Evolutionary conservation across 2,329 filamentous ascomycete species (phyloP).

Genomic region (Verruconis gallopava): DNA sequence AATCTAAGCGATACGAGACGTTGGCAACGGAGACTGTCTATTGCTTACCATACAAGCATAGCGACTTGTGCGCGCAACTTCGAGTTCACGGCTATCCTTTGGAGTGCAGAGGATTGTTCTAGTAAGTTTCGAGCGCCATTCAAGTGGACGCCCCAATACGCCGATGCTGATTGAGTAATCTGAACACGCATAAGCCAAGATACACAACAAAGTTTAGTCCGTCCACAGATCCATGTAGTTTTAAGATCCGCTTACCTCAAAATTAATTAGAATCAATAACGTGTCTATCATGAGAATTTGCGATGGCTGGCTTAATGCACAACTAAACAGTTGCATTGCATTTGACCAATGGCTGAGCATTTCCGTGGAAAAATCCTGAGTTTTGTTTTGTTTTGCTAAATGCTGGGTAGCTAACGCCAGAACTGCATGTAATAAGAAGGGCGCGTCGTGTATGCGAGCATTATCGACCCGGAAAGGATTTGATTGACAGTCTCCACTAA

Average conservation of each 20-base stretch:
- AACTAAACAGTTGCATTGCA: neutral
- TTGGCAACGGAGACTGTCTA: neutral
- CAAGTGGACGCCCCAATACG: neutral
- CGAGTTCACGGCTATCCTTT: neutral
- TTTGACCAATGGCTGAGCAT: neutral
- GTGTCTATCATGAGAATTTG: neutral
- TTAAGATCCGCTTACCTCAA: neutral
- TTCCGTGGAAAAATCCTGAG: neutral
- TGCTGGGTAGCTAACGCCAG: conserved; percentile 2
- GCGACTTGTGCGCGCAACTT: neutral
- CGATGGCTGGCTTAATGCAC: neutral
- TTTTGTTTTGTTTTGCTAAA: neutral
- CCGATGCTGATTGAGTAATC: conserved; percentile 3
- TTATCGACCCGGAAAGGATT: conserved; percentile 1
- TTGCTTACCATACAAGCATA: conserved; percentile 4
- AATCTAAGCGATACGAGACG: neutral
- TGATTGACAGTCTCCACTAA: neutral
- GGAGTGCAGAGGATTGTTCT: neutral
- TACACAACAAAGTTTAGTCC: too few species aligned
- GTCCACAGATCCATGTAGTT: too few species aligned
- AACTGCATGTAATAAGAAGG: neutral
- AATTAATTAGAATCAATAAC: neutral
- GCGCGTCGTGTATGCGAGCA: neutral
- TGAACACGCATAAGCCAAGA: too few species aligned
- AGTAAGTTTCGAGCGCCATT: conserved; percentile 1